Evolutionary conservation across 768 basidiomycete genomes (phyloP).

Genomic region (Neoboletus brunneissimus): DNA sequence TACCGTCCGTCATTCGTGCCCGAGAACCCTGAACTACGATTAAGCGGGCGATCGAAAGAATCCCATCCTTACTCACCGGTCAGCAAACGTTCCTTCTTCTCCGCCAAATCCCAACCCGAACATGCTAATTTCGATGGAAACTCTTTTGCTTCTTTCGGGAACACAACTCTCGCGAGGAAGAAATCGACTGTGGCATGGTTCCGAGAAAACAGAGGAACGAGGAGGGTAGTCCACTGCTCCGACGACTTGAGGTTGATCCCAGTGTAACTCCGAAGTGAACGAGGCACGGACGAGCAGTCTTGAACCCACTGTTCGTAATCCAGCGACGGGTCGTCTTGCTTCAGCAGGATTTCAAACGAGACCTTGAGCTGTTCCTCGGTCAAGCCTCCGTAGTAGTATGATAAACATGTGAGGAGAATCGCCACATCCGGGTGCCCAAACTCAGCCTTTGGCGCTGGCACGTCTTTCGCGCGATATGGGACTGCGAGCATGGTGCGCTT

Average conservation of each 20-base stretch:
- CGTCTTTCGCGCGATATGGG: slow-evolving; percentile 53
- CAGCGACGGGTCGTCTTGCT: slow-evolving; percentile 38
- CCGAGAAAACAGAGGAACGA: slow-evolving; percentile 36
- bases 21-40: slow-evolving; percentile 36
- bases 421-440: slow-evolving; percentile 54
- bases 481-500: slow-evolving; percentile 46
- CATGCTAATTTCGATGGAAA: slow-evolving; percentile 48
- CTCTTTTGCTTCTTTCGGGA: slow-evolving; percentile 49
- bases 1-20: slow-evolving; percentile 53
- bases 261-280: slow-evolving; percentile 28
- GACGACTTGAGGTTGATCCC: slow-evolving; percentile 44
- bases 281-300: slow-evolving; percentile 25
- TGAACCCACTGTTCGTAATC: slow-evolving; percentile 44
- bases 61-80: slow-evolving; percentile 3
- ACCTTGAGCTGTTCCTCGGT: slow-evolving; percentile 35
- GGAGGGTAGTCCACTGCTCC: slow-evolving; percentile 23
- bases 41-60: not conserved
- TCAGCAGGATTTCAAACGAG: slow-evolving; percentile 39
- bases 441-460: slow-evolving; percentile 44
- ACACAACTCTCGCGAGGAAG: slow-evolving; percentile 44
- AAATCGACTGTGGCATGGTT: slow-evolving; percentile 45
- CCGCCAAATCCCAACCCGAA: slow-evolving; percentile 53
- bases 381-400: slow-evolving; percentile 50
- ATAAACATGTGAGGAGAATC: slow-evolving; percentile 44
- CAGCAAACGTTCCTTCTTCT: slow-evolving; percentile 22